Evolutionary conservation across 1,284 basidiomycete species (phyloP).

Genomic region (Lentinula novae-zelandiae): DNA sequence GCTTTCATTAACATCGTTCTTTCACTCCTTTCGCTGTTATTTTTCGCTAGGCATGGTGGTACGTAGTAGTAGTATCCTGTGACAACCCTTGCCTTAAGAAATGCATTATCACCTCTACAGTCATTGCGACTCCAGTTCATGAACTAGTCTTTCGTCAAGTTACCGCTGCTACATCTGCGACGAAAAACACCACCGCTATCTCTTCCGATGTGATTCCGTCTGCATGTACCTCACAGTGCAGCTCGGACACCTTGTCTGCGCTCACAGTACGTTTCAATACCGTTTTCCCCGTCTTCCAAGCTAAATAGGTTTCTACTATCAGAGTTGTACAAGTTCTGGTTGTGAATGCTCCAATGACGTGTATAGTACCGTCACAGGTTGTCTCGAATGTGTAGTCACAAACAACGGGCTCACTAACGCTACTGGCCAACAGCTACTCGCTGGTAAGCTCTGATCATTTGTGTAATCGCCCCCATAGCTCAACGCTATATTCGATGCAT

Average conservation of each 20-base stretch:
- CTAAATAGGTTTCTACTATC: not conserved
- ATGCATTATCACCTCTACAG: not conserved
- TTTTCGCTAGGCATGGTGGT: not conserved
- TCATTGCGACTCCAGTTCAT: not conserved
- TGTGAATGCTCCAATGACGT: not conserved
- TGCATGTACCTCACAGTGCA: not conserved
- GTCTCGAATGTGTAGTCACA: not conserved
- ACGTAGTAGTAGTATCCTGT: not conserved
- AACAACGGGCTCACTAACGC: not conserved
- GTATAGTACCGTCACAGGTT: not conserved
- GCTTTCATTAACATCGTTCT: not conserved
- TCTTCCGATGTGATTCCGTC: not conserved
- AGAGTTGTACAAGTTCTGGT: not conserved
- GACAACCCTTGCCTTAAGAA: not conserved
- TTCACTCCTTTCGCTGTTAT: constrained; percentile 1
- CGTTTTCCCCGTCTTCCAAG: too few relatives aligned
- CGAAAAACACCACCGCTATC: constrained; percentile 1
- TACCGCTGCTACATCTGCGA: not conserved
- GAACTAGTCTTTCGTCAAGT: not conserved
- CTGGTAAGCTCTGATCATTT: not conserved
- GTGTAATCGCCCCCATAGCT: not conserved
- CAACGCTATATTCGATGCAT: not conserved
- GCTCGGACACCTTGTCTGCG: not conserved
- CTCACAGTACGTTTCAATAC: not conserved
- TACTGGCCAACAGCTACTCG: constrained; percentile 1